A percentile compares a stretch with the other conserved stretches of the same genome.
Evolutionary conservation across 768 basidiomycete genomes (phyloP).

Genomic region (Leucosporidium scottii): DNA sequence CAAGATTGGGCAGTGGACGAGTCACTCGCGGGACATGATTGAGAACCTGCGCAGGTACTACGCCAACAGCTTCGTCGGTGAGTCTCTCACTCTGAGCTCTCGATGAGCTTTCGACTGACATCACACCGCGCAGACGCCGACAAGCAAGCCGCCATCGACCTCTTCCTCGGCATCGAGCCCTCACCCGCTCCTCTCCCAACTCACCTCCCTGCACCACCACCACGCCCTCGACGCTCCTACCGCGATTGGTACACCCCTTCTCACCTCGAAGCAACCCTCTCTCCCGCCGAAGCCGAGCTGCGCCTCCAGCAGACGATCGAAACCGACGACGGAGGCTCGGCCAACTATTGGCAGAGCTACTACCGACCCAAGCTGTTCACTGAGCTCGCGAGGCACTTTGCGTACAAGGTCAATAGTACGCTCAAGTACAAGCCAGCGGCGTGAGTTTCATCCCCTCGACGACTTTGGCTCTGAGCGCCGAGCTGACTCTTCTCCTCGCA

Average conservation of each 20-base stretch:
- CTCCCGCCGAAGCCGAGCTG: constrained; percentile 57
- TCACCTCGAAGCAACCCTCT: constrained; percentile 57
- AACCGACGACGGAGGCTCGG: constrained; percentile 38
- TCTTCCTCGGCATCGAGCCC: constrained; percentile 67
- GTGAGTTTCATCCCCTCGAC: constrained; percentile 45
- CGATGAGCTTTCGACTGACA: background rate
- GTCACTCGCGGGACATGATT: constrained; percentile 90
- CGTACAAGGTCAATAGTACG: constrained; percentile 86
- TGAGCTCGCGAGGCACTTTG: constrained; percentile 77
- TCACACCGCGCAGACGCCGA: constrained; percentile 63
- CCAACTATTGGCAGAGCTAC: constrained; percentile 76
- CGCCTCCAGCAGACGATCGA: constrained; percentile 58
- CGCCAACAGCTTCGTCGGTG: constrained; percentile 83
- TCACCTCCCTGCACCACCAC: constrained; percentile 37
- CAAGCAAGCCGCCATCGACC: constrained; percentile 93
- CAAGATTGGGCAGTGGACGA: constrained; percentile 93
- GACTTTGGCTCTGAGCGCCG: background rate
- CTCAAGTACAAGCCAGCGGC: constrained; percentile 61
- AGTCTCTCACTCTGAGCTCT: constrained; percentile 13
- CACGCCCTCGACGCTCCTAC: constrained; percentile 64
- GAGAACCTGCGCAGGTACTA: constrained; percentile 93
- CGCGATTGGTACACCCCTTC: constrained; percentile 67
- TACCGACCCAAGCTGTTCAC: constrained; percentile 80
- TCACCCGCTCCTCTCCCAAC: background rate
- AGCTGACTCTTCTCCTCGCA: background rate